These are phyloP conservation scores for Aspergillus ibericus DNA, from an alignment of 2,329 filamentous ascomycete genomes.

Conservation along the genomic window DNA sequence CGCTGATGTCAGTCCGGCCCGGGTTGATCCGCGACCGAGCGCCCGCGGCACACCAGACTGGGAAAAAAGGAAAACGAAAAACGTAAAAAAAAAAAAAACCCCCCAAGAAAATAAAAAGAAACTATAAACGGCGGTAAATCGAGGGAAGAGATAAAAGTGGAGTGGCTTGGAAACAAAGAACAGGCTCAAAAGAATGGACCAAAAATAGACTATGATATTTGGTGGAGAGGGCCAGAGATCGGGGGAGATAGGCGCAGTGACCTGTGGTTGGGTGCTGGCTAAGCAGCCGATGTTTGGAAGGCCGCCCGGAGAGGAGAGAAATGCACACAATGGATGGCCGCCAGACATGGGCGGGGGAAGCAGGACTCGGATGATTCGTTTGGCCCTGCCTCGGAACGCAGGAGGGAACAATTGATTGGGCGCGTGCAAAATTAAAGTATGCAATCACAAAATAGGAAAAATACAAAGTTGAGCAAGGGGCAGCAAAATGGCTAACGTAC, in stretches of 20 bases:
- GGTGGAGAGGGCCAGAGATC: constrained; percentile 10
- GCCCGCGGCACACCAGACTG: constrained; percentile 9
- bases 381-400: constrained; percentile 3
- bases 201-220: constrained; percentile 17
- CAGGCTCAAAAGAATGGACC: constrained; percentile 8
- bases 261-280: constrained; percentile 3
- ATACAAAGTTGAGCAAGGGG: constrained; percentile 17
- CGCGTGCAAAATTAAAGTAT: constrained; percentile 13
- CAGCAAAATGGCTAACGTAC: constrained; percentile 18
- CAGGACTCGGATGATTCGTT: constrained; percentile 16
- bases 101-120: neutral
- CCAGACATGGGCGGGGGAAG: neutral
- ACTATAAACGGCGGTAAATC: neutral
- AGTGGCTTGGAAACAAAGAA: constrained; percentile 10
- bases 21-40: constrained; percentile 22
- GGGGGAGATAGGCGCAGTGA: neutral
- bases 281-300: constrained; percentile 15
- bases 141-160: neutral
- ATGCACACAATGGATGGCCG: constrained; percentile 6
- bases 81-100: neutral
- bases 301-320: constrained; percentile 15
- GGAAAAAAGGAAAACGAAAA: neutral
- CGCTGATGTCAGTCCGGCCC: constrained; percentile 29
- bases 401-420: neutral
- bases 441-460: constrained; percentile 14